Percentiles rank a stretch among this genome's conserved stretches.
Conservation (phyloP, 208 protist genomes). For the Trypanosoma grayi region DNA sequence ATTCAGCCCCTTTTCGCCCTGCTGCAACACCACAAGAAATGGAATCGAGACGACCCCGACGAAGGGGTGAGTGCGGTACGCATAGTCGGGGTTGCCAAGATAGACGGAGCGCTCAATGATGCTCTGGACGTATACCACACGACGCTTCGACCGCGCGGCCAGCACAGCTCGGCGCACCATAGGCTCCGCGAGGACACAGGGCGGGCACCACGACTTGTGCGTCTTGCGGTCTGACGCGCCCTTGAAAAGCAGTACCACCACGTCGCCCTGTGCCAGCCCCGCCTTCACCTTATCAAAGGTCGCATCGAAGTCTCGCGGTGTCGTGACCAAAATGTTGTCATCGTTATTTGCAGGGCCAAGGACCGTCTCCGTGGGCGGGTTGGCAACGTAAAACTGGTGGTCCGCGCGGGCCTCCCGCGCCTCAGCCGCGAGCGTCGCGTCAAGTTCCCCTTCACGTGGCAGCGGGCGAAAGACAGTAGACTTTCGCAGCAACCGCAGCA, state of each 20-base stretch:
- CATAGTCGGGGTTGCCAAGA: conserved; percentile 55
- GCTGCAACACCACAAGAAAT: conserved; percentile 20
- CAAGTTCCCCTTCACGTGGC: neutral
- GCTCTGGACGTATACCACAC: conserved; percentile 55
- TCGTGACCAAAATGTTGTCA: conserved; percentile 21
- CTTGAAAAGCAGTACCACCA: conserved; percentile 57
- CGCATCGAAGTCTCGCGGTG: conserved; percentile 22
- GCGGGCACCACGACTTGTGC: conserved; percentile 73
- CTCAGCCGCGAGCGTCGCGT: neutral
- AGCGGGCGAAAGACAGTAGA: conserved; percentile 6
- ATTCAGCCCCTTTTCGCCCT: neutral
- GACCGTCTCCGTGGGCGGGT: conserved; percentile 24
- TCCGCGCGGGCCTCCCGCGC: conserved; percentile 6
- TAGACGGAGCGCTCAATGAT: conserved; percentile 65
- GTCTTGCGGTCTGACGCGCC: conserved; percentile 47
- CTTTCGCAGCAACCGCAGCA: conserved; percentile 8
- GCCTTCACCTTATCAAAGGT: conserved; percentile 18
- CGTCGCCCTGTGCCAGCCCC: conserved; percentile 1
- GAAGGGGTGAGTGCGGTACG: conserved; percentile 56
- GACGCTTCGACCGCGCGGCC: conserved; percentile 31
- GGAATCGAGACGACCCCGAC: conserved; percentile 17
- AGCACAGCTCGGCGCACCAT: conserved; percentile 38
- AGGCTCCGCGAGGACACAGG: conserved; percentile 57
- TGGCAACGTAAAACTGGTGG: conserved; percentile 6
- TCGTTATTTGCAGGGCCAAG: conserved; percentile 14